phyloP scores from a whole-genome alignment of 306 rosid species.

The Casuarina glauca region DNA sequence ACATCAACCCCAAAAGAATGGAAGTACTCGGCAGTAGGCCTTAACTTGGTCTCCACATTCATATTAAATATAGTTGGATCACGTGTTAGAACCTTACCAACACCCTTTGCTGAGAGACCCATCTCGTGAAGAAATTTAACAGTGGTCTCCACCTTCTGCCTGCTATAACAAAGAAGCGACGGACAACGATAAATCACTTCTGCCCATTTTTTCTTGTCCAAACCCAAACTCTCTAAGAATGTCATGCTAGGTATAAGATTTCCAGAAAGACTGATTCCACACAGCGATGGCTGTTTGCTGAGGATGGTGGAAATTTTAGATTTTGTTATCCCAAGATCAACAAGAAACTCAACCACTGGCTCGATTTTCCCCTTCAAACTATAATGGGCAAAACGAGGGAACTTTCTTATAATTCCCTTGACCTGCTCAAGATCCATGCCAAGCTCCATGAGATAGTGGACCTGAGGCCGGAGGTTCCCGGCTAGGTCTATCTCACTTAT shows the following conservation, averaged over 20 bases:
- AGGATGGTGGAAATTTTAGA: constrained; percentile 64
- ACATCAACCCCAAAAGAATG: constrained; percentile 79
- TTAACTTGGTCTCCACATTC: constrained; percentile 75
- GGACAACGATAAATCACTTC: constrained; percentile 85
- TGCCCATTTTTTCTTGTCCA: constrained; percentile 86
- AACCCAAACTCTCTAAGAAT: constrained; percentile 72
- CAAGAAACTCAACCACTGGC: constrained; percentile 88
- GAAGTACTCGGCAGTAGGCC: constrained; percentile 77
- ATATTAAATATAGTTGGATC: constrained; percentile 36
- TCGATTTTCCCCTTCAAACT: constrained; percentile 87
- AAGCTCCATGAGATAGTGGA: constrained; percentile 72
- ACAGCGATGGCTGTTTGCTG: constrained; percentile 76
- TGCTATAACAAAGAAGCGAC: constrained; percentile 71
- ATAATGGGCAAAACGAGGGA: constrained; percentile 79
- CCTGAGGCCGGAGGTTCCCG: constrained; percentile 71
- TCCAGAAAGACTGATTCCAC: constrained; percentile 82
- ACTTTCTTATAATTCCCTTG: constrained; percentile 24
- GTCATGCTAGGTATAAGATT: constrained; percentile 83
- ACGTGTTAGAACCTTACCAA: constrained; percentile 3
- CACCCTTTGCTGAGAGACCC: constrained; percentile 67
- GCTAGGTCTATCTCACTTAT: constrained; percentile 56
- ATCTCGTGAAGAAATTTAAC: constrained; percentile 61
- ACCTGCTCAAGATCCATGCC: constrained; percentile 73
- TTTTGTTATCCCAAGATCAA: constrained; percentile 75
- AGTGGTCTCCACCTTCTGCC: constrained; percentile 60